Evolutionary conservation across 2,329 filamentous ascomycete genomes (phyloP).

Genomic region (Colletotrichum sansevieriae): DNA sequence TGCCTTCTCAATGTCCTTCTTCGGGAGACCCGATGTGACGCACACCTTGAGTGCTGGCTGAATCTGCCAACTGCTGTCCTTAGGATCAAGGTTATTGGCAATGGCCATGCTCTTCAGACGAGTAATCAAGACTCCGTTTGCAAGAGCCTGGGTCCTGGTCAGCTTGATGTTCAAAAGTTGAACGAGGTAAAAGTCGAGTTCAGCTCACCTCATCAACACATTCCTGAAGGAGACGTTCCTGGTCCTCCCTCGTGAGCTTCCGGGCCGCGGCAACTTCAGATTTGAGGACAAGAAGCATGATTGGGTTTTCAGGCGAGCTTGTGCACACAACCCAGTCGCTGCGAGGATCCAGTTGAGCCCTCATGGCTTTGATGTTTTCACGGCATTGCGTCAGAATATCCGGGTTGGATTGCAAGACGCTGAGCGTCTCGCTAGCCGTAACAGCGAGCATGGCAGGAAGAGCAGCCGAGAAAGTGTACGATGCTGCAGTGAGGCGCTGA

Average conservation of each 20-base stretch:
- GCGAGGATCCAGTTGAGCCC: conserved; percentile 87
- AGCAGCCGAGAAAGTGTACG: conserved; percentile 96
- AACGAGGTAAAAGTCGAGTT: not conserved
- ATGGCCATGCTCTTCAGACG: conserved; percentile 84
- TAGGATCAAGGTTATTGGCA: conserved; percentile 71
- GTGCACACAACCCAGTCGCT: conserved; percentile 93
- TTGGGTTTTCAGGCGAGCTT: conserved; percentile 85
- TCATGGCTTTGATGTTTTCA: conserved; percentile 89
- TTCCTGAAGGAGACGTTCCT: conserved; percentile 88
- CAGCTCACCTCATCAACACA: conserved; percentile 91
- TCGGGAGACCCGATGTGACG: conserved; percentile 86
- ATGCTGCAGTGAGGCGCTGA: conserved; percentile 90
- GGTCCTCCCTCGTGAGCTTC: conserved; percentile 78
- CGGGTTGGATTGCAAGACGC: conserved; percentile 86
- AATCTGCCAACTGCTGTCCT: conserved; percentile 78
- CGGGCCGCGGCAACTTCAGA: conserved; percentile 81
- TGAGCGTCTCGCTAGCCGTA: conserved; percentile 93
- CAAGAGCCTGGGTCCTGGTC: conserved; percentile 71
- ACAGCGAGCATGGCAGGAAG: conserved; percentile 94
- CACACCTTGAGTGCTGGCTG: conserved; percentile 91
- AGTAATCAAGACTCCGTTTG: conserved; percentile 91
- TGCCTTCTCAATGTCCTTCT: conserved; percentile 96
- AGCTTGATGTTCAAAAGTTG: conserved; percentile 12
- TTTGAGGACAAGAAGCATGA: conserved; percentile 88
- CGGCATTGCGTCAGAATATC: conserved; percentile 83